Percentiles rank a stretch among this genome's conserved stretches.
phyloP scores from a whole-genome alignment of 2,329 filamentous ascomycete genomes.

The Fusarium xylarioides region DNA sequence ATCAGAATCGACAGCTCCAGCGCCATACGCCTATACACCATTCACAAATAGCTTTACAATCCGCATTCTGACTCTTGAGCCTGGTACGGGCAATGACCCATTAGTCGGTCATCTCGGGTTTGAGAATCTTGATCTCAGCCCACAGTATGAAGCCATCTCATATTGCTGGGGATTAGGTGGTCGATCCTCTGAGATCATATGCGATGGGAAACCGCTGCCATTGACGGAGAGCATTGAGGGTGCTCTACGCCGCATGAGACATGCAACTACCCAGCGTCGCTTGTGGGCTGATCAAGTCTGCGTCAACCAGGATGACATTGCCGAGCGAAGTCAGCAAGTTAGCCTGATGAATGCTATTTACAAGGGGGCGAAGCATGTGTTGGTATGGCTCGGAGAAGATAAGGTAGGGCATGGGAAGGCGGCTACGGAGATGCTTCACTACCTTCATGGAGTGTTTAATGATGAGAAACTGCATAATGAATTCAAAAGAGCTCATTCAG shows the following conservation, averaged over 20 bases:
- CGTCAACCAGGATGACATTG: slow-evolving; percentile 51
- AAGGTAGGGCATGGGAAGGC: slow-evolving; percentile 39
- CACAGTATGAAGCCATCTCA: slow-evolving; percentile 48
- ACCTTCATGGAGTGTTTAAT: slow-evolving; percentile 43
- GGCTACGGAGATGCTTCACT: slow-evolving; percentile 42
- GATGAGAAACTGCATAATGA: slow-evolving; percentile 43
- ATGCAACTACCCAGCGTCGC: slow-evolving; percentile 36
- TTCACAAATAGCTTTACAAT: slow-evolving; percentile 37
- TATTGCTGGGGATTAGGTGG: slow-evolving; percentile 48
- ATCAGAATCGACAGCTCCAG: background rate
- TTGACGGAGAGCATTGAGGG: slow-evolving; percentile 46
- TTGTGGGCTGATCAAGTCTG: slow-evolving; percentile 54
- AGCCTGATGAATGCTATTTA: slow-evolving; percentile 51
- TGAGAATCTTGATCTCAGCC: slow-evolving; percentile 37
- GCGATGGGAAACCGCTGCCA: slow-evolving; percentile 37
- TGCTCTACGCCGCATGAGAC: slow-evolving; percentile 45
- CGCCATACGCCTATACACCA: slow-evolving; percentile 35
- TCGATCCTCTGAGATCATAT: slow-evolving; percentile 35
- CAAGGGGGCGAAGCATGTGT: slow-evolving; percentile 44
- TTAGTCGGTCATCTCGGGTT: slow-evolving; percentile 41
- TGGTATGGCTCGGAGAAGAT: slow-evolving; percentile 51
- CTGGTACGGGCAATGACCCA: slow-evolving; percentile 41
- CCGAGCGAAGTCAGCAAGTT: slow-evolving; percentile 50
- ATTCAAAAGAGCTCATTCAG: slow-evolving; percentile 45
- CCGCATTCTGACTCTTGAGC: slow-evolving; percentile 47